A percentile compares a stretch with the other conserved stretches of the same genome.
Conservation (phyloP, 805 yeast species). For the Zygosaccharomyces rouxii region DNA sequence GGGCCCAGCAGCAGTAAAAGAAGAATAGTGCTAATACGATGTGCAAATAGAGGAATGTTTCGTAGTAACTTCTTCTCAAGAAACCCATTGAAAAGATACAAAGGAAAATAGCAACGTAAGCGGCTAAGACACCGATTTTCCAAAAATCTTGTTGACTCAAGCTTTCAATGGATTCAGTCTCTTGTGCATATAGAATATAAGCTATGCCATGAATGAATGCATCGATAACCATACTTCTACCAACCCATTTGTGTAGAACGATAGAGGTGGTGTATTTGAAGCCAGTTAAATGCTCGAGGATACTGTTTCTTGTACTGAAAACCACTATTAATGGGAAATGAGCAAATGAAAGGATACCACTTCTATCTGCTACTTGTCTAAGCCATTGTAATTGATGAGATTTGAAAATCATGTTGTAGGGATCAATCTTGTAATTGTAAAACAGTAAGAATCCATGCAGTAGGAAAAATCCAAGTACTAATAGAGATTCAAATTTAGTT, state of each 20-base stretch:
- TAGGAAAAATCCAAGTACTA: conserved; percentile 18
- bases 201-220: conserved; percentile 38
- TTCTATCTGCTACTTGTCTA: conserved; percentile 41
- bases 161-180: conserved; percentile 9
- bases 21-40: conserved; percentile 40
- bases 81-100: conserved; percentile 31
- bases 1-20: conserved; percentile 44
- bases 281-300: conserved; percentile 56
- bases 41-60: conserved; percentile 44
- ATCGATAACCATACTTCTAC: conserved; percentile 39
- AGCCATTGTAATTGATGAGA: conserved; percentile 16
- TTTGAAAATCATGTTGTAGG: conserved; percentile 15
- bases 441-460: conserved; percentile 15
- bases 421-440: conserved; percentile 16
- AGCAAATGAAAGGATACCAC: conserved; percentile 44
- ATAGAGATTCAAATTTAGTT: conserved; percentile 21
- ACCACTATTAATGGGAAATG: conserved; percentile 52
- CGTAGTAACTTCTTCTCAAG: conserved; percentile 40
- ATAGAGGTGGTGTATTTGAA: conserved; percentile 61
- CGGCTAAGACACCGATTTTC: conserved; percentile 42
- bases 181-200: conserved; percentile 37
- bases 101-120: conserved; percentile 28
- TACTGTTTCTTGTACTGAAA: conserved; percentile 71
- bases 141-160: conserved; percentile 28
- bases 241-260: conserved; percentile 58